Percentiles rank a stretch among this genome's conserved stretches.
phyloP scores from a whole-genome alignment of 2,329 filamentous ascomycete genomes.

The Botrytis byssoidea region DNA sequence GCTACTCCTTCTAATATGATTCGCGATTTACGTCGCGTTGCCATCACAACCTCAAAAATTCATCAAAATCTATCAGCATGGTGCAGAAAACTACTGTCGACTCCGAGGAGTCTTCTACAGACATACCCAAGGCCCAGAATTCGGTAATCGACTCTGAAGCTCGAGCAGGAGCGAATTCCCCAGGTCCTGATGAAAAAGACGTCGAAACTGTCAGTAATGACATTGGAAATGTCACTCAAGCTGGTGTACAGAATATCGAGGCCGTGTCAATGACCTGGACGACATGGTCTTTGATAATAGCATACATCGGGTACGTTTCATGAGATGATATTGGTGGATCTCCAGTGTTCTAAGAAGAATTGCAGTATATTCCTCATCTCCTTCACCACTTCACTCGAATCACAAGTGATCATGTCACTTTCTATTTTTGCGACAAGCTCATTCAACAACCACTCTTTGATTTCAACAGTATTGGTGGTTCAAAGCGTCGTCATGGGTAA shows the following conservation, averaged over 20 bases:
- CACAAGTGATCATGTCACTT: constrained; percentile 43
- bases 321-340: background rate
- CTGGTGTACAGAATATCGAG: constrained; percentile 31
- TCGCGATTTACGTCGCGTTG: background rate
- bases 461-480: constrained; percentile 26
- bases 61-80: background rate
- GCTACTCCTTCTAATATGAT: background rate
- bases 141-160: background rate
- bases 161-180: background rate
- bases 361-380: constrained; percentile 46
- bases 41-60: background rate
- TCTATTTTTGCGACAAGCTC: constrained; percentile 44
- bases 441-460: constrained; percentile 52
- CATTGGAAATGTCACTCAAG: constrained; percentile 11
- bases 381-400: constrained; percentile 19
- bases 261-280: constrained; percentile 31
- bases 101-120: background rate
- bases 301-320: constrained; percentile 27
- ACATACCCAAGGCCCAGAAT: background rate
- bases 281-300: constrained; percentile 29
- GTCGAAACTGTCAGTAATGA: background rate
- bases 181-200: background rate
- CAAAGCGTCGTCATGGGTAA: constrained; percentile 19
- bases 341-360: constrained; percentile 38
- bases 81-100: background rate